Conservation (phyloP, 2,329 filamentous ascomycete genomes). For the Thielaviopsis populi region DNA sequence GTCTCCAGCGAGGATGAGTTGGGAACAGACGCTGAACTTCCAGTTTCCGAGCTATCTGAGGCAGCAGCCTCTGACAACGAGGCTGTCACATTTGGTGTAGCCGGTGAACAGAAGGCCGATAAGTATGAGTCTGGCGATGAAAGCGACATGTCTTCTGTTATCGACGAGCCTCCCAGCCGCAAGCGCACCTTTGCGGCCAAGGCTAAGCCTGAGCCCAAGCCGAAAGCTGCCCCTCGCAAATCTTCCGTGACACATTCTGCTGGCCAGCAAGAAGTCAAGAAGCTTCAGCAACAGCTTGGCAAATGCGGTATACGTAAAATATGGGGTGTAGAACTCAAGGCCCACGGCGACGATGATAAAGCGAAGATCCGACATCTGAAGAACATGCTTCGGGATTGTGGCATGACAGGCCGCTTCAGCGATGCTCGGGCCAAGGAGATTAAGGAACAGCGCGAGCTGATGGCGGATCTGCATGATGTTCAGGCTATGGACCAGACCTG, state of each 20-base stretch:
- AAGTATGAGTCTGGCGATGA: conserved; percentile 25
- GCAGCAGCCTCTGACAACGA: background rate
- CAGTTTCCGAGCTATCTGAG: background rate
- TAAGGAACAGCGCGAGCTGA: conserved; percentile 71
- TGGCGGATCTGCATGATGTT: conserved; percentile 70
- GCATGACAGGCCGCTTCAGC: conserved; percentile 82
- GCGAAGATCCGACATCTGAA: conserved; percentile 75
- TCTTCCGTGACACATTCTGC: conserved; percentile 21
- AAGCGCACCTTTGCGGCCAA: conserved; percentile 21
- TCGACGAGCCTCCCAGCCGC: conserved; percentile 54
- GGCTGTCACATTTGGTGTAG: conserved; percentile 8
- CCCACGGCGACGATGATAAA: conserved; percentile 52
- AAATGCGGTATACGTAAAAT: conserved; percentile 90
- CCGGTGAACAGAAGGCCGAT: conserved; percentile 18
- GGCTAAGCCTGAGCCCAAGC: conserved; percentile 25
- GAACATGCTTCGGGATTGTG: conserved; percentile 60
- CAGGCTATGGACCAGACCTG: conserved; percentile 67
- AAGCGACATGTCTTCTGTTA: conserved; percentile 53
- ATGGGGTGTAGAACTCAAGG: conserved; percentile 73
- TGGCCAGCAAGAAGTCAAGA: conserved; percentile 70
- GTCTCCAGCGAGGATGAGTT: conserved; percentile 14
- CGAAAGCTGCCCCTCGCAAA: conserved; percentile 22
- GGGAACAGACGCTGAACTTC: conserved; percentile 6
- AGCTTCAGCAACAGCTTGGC: conserved; percentile 66
- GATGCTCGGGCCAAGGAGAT: conserved; percentile 72